These are phyloP conservation scores for Botrytis squamosa DNA, from an alignment of 2,329 filamentous ascomycete species.

Conservation along the genomic window DNA sequence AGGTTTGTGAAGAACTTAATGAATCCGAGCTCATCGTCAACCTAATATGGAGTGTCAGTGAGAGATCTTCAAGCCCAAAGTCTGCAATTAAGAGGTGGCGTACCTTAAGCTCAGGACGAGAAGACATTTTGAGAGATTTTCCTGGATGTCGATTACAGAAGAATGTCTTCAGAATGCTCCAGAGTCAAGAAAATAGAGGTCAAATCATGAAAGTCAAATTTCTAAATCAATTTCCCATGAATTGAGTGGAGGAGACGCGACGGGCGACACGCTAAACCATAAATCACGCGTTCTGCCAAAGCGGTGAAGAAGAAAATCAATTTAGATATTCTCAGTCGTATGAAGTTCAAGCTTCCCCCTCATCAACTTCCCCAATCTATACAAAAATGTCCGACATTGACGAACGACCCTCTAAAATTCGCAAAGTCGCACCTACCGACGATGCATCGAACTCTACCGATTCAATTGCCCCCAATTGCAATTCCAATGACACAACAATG, in stretches of 20 bases:
- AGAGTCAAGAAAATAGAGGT: background rate
- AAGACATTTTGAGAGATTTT: conserved; percentile 57
- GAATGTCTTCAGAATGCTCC: background rate
- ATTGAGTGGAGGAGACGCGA: conserved; percentile 11
- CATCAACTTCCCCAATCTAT: background rate
- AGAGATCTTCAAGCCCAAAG: background rate
- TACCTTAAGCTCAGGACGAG: conserved; percentile 71
- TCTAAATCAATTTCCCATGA: background rate
- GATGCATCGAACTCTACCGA: background rate
- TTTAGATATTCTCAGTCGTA: background rate
- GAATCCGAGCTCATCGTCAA: conserved; percentile 96
- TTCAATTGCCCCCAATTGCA: background rate
- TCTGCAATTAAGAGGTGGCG: conserved; percentile 16
- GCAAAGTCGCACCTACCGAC: conserved; percentile 6
- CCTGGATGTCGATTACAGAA: background rate
- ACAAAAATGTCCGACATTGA: conserved; percentile 19
- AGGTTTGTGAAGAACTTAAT: conserved; percentile 95
- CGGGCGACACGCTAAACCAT: conserved; percentile 2
- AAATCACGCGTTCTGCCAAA: conserved; percentile 11
- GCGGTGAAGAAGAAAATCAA: conserved; percentile 13
- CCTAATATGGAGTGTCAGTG: conserved; percentile 48
- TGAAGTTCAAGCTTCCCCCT: background rate
- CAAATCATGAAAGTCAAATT: background rate
- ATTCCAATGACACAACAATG: background rate
- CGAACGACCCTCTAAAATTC: conserved; percentile 22